These are phyloP conservation scores for Xylaria sp. DNA, from an alignment of 495 filamentous ascomycete genomes.

Conservation along the genomic window DNA sequence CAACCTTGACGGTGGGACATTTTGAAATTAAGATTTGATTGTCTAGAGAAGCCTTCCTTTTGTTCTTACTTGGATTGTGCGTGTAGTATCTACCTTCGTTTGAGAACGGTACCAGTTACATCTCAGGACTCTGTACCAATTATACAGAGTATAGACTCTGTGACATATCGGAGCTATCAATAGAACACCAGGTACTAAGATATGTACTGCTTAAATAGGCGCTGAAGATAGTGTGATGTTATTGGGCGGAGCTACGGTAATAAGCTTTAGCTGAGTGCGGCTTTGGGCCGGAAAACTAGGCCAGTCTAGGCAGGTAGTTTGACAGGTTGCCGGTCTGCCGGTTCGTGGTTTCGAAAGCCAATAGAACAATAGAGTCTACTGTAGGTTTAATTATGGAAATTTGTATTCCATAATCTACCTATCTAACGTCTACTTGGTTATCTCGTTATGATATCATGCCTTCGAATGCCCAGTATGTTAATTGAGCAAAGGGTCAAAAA, in stretches of 20 bases:
- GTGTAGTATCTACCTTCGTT: background rate
- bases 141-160: background rate
- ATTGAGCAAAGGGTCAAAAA: background rate
- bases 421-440: background rate
- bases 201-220: background rate
- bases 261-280: conserved; percentile 8
- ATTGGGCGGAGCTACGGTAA: background rate
- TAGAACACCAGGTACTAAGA: no score
- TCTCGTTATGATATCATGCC: background rate
- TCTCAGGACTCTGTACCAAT: background rate
- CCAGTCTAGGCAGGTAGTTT: conserved; percentile 1
- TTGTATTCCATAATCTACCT: background rate
- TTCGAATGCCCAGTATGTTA: background rate
- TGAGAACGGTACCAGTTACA: background rate
- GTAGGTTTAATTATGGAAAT: background rate
- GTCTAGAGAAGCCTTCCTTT: background rate
- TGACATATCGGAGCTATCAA: background rate
- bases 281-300: conserved; percentile 7
- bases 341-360: background rate
- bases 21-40: conserved; percentile 2
- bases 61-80: background rate
- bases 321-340: background rate
- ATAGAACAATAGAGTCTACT: background rate
- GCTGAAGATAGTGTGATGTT: background rate
- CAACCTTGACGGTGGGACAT: background rate